These are phyloP conservation scores for Rhizoclosmatium sp. DNA, from an alignment of 192 early-diverging fungal genomes.

Conservation along the genomic window DNA sequence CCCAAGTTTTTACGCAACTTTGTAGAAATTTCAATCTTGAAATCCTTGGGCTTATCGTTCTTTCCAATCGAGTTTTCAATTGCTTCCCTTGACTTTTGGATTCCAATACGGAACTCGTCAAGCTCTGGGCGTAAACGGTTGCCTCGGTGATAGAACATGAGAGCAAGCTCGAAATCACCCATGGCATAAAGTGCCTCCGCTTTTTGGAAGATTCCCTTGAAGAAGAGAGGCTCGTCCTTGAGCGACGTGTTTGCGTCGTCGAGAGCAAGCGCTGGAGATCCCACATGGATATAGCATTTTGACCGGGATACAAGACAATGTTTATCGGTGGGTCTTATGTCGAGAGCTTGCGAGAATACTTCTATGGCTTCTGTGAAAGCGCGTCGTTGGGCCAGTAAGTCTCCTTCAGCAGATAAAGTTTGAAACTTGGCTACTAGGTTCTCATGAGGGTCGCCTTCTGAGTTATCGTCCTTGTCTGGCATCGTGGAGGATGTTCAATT, in stretches of 20 bases:
- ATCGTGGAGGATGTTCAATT: not conserved
- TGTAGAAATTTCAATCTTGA: slow-evolving; percentile 26
- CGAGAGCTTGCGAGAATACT: slow-evolving; percentile 56
- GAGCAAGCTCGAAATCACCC: slow-evolving; percentile 69
- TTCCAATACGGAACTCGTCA: slow-evolving; percentile 66
- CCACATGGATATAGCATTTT: slow-evolving; percentile 63
- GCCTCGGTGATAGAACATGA: slow-evolving; percentile 67
- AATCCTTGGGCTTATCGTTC: slow-evolving; percentile 37
- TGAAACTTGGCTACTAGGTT: slow-evolving; percentile 60
- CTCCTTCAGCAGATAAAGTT: slow-evolving; percentile 62
- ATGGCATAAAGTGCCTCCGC: slow-evolving; percentile 68
- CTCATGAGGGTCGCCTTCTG: slow-evolving; percentile 16
- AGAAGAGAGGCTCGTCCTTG: slow-evolving; percentile 55
- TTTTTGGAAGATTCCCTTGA: slow-evolving; percentile 66
- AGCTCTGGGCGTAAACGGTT: slow-evolving; percentile 63
- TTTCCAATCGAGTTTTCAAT: slow-evolving; percentile 68
- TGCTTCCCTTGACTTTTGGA: slow-evolving; percentile 69
- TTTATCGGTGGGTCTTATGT: slow-evolving; percentile 64
- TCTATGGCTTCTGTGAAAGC: slow-evolving; percentile 55
- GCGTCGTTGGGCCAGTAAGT: slow-evolving; percentile 58
- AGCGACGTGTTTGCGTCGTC: slow-evolving; percentile 59
- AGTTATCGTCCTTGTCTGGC: slow-evolving; percentile 7
- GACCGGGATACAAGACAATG: slow-evolving; percentile 65
- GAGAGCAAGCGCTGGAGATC: slow-evolving; percentile 55
- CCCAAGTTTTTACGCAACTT: slow-evolving; percentile 40